Base-by-base conservation (phyloP, 2,329 filamentous ascomycete species). In the Ceratocystis lukuohia region DNA sequence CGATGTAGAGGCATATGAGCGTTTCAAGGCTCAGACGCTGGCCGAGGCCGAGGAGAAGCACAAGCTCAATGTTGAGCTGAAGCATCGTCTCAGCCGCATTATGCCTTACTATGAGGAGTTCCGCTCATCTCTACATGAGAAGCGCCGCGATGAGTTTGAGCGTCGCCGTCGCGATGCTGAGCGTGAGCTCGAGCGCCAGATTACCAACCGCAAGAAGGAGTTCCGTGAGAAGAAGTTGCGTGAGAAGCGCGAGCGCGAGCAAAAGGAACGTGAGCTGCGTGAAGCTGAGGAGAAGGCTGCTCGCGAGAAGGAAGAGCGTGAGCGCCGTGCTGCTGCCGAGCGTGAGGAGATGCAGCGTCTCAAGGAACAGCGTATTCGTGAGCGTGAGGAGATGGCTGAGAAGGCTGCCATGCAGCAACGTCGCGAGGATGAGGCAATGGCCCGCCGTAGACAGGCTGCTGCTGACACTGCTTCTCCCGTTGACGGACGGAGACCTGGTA, bases 71-170 rank as follows among this genome's bases (percentile, higher is more conserved):
- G 88, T 99, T 65, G 89, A 91, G 71, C 84, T 99, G 71, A 97
- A 97, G 84, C 88, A 96, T 77, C 89, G 94, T 74, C 85, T 99
- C 64, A 87, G 83, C 73, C 86, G 92, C 69, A 83, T 99, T 65
- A 88, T 97, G 70, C 83, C 87, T n/a, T 77, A 82, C 65, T 99
- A 96, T 78, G 91, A 94, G 75, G 78, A 79, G 8, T 97, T 96
- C 84, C 86, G 89, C 73, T 81, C 87, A 70, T 86, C 87, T 61
- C 85, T 99, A 65, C 89, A 89, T 69, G 88, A 94, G 76, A 88
- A 91, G 74, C 89, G 93, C 71, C 90, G 91, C 74, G 89, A 96
- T 72, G 91, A 97, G 77, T 99, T 97, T 71, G 94, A 97, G 82
- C 93, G 89, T 80, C 89, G 92, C 70, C 89, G 89, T 74, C 91